Percentiles rank a stretch among this genome's conserved stretches.
phyloP scores from a whole-genome alignment of 495 filamentous ascomycete species.

The Hypoxylon lienhwacheense region DNA sequence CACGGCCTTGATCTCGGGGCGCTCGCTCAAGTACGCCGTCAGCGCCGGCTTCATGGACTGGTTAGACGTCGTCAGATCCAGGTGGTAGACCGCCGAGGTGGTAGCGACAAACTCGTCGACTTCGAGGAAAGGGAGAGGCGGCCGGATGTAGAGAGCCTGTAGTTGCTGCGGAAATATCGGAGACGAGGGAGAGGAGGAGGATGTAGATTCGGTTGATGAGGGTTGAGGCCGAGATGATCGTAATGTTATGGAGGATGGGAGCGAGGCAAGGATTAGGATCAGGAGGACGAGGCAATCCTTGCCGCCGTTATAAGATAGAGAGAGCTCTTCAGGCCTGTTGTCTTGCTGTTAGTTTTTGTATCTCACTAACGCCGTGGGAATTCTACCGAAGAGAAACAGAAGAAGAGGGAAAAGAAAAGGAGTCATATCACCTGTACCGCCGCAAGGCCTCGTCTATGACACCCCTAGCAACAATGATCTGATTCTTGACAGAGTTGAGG shows the following conservation, averaged over 20 bases:
- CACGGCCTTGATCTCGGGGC: slow-evolving; percentile 71
- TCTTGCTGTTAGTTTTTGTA: neutral
- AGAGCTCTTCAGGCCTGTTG: slow-evolving; percentile 70
- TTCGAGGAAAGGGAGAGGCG: slow-evolving; percentile 74
- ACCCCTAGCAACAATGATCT: slow-evolving; percentile 67
- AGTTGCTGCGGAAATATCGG: slow-evolving; percentile 49
- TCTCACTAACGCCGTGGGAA: too few species aligned
- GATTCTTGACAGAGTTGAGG: slow-evolving; percentile 67
- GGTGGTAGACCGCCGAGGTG: slow-evolving; percentile 67
- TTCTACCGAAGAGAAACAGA: slow-evolving; percentile 1
- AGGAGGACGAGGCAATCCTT: slow-evolving; percentile 96
- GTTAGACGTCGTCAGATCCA: slow-evolving; percentile 76
- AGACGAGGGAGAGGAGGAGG: slow-evolving; percentile 5
- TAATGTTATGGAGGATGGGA: slow-evolving; percentile 47
- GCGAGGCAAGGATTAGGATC: slow-evolving; percentile 78
- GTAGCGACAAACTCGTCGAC: slow-evolving; percentile 80
- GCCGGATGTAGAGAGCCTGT: slow-evolving; percentile 85
- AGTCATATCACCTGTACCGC: slow-evolving; percentile 60
- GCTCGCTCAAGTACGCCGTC: slow-evolving; percentile 67
- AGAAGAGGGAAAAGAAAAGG: slow-evolving; percentile 15
- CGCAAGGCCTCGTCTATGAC: slow-evolving; percentile 73
- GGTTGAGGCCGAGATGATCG: slow-evolving; percentile 23
- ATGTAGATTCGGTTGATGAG: slow-evolving; percentile 1
- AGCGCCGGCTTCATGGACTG: slow-evolving; percentile 80
- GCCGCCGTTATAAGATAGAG: slow-evolving; percentile 95